Conservation (phyloP, 371 early-diverging fungal species). For the Mucor ambiguus region DNA sequence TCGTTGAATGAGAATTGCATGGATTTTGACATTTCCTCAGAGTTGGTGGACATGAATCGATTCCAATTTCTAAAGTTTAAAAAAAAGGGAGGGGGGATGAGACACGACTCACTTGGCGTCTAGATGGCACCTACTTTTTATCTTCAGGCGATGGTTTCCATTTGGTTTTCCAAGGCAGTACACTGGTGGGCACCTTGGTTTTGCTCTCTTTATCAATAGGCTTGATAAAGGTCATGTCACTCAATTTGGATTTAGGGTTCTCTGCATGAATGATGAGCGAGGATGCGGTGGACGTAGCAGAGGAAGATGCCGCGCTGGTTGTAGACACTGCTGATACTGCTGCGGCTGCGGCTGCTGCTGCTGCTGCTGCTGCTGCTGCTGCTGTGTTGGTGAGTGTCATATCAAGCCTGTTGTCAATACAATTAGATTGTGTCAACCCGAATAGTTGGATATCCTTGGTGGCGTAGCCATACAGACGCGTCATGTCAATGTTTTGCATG, state of each 20-base stretch:
- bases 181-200: slow-evolving; percentile 45
- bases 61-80: slow-evolving; percentile 68
- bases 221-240: slow-evolving; percentile 7
- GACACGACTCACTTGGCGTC: neutral
- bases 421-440: neutral
- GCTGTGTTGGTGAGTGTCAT: neutral
- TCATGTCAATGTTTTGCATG: slow-evolving; percentile 18
- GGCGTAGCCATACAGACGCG: slow-evolving; percentile 33
- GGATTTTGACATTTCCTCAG: slow-evolving; percentile 72
- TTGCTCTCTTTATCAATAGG: slow-evolving; percentile 28
- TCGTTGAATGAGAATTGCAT: slow-evolving; percentile 74
- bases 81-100: too few species aligned
- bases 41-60: slow-evolving; percentile 67
- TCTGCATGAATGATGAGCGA: neutral
- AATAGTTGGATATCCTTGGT: slow-evolving; percentile 21
- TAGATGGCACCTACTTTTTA: slow-evolving; percentile 36
- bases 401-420: neutral
- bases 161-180: slow-evolving; percentile 52
- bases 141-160: slow-evolving; percentile 59
- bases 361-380: neutral
- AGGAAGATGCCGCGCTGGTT: neutral
- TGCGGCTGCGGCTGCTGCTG: neutral
- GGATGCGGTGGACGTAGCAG: neutral
- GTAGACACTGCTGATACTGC: neutral
- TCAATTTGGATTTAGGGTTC: neutral